phyloP scores from a whole-genome alignment of 2,329 filamentous ascomycete genomes.

The Neofusicoccum sp. region DNA sequence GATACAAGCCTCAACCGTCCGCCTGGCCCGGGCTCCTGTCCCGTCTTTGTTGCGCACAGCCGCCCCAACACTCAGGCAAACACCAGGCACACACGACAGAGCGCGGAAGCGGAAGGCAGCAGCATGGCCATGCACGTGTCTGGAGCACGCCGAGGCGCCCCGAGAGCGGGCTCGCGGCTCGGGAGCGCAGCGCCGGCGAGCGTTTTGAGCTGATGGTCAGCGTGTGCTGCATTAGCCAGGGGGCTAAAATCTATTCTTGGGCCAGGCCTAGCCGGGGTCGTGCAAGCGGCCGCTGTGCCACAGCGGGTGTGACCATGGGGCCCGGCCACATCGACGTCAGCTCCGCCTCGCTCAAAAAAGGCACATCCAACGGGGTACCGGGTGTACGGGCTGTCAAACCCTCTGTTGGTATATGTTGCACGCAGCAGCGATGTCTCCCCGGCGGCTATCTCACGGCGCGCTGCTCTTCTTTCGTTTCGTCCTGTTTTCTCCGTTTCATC shows the following conservation, averaged over 20 bases:
- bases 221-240: not conserved
- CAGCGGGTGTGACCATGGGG: slow-evolving; percentile 15
- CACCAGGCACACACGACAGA: slow-evolving; percentile 3
- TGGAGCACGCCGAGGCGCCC: not conserved
- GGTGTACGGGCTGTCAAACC: slow-evolving; percentile 22
- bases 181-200: not conserved
- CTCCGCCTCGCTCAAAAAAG: slow-evolving; percentile 26
- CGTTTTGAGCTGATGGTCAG: not conserved
- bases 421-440: slow-evolving; percentile 24
- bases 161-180: not conserved
- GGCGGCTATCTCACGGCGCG: slow-evolving; percentile 2
- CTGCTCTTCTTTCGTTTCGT: slow-evolving; percentile 27
- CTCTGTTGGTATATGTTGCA: slow-evolving; percentile 27
- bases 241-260: slow-evolving; percentile 10
- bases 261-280: slow-evolving; percentile 14
- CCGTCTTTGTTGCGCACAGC: not conserved
- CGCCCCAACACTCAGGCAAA: not conserved
- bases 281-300: slow-evolving; percentile 19
- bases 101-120: not conserved
- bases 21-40: not conserved
- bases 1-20: not conserved
- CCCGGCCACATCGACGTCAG: slow-evolving; percentile 20
- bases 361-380: slow-evolving; percentile 21
- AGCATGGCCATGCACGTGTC: not conserved
- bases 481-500: slow-evolving; percentile 21